Evolutionary conservation across 2,329 filamentous ascomycete species (phyloP), one percentile per base, ranked within the genome.

Genomic region (Coniochaeta sp.): DNA sequence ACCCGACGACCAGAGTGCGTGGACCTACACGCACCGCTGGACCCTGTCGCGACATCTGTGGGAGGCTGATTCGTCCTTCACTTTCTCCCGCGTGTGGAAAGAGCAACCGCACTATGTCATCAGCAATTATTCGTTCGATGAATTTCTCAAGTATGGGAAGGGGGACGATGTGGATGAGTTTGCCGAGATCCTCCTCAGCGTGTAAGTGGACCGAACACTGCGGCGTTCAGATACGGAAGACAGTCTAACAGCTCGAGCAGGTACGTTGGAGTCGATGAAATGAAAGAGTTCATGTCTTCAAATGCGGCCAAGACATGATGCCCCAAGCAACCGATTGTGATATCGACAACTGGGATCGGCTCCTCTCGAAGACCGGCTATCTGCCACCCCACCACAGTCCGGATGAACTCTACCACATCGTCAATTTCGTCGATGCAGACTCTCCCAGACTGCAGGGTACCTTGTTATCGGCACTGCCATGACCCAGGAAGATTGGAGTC

Each of bases 401-500:
- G 30, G 40, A 67, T 57, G 42, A 73, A 74, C 0, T 57, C 45
- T 7, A 68, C 56, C 48, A 76, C 68, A 58, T 77, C 72, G 55
- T 78, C 69, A 53, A 75, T 70, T 55, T 75, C 70, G 42, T 77
- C 70, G 0, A 73, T 72, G 13, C 63, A 6, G 54, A 58, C 38
- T 69, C 55, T 1, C 71, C 73, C 10, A 67, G 60, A 3, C 28
- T 13, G 13, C 59, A 48, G 0, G 61, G 62, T 6, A 73, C 64
- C 38, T 52, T 73, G 70, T 65, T 63, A 56, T 77, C 72, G 4
- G 57, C 57, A 9, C 52, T 58, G 2, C 72, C 69, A 50, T 77
- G 72, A 3, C 72, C 71, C 2, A 78, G 56, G 47, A 76, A 72
- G 0, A 76, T 53, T 1, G 72, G 73, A 1, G 65, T 72, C 14